Evolutionary conservation across 2,329 filamentous ascomycete species (phyloP), one percentile per base, ranked within the genome.

Genomic region (Ophiostoma novo-ulmi): DNA sequence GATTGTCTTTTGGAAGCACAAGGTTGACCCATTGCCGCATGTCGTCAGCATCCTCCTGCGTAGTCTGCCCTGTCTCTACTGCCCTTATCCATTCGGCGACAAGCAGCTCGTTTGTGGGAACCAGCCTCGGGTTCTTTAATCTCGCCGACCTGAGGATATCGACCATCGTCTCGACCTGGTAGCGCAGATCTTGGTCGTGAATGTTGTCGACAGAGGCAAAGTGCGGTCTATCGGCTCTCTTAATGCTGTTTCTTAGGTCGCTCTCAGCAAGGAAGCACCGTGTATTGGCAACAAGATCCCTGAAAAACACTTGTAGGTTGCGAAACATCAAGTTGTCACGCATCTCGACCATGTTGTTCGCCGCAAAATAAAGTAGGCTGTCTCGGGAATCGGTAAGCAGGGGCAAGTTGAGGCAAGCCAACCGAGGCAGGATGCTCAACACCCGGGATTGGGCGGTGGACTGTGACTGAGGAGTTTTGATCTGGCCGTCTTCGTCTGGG

Each of bases 381-480:
- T 78, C 75, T 44, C 44, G 13, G 39, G 17, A 41, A 26, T 36
- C 31, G 13, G 67, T 58, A 13, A 77, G 78, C 14, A 86, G 72
- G 31, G 73, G 74, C 35, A 86, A 77, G 75, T 87, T 80, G 36
- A 87, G 76, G 1, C 80, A 78, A 0, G 83, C 81, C 1, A 87
- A 80, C 1, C 82, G 82, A 0, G 85, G 84, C 13, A 87, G 77
- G 10, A 87, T 72, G 5, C 84, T 80, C 1, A 88, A 78, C 8
- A 87, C 75, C 17, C 85, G 82, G 69, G 83, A 84, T 73, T 88
- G 85, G 0, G 85, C 82, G 39, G 86, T 69, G 2, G 63, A 65
- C 3, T 10, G 36, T 20, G 20, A 39, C n/a, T 2, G 36, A 36
- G 63, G 3, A 11, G 63, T 65, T 36, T 39, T 65, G 63, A 39